These are phyloP conservation scores for Musa schizocarpa DNA, from an alignment of 176 grass and related monocot species.

Conservation along the genomic window DNA sequence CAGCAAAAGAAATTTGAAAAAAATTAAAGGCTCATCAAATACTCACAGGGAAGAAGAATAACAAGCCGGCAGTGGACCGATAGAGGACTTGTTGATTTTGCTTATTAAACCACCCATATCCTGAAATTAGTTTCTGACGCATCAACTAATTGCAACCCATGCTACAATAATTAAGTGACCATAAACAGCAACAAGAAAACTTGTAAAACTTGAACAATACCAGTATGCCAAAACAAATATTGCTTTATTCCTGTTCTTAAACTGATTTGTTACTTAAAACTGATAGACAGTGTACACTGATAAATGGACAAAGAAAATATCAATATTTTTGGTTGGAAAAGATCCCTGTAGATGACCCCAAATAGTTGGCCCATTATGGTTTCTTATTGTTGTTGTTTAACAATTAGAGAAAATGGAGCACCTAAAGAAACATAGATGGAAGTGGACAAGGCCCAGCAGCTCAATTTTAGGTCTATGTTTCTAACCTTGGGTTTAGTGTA, in stretches of 20 bases:
- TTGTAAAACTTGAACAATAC: background rate
- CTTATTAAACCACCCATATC: slow-evolving; percentile 99
- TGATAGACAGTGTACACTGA: background rate
- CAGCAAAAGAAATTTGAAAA: slow-evolving; percentile 14
- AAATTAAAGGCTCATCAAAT: slow-evolving; percentile 10
- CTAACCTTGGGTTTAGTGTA: background rate
- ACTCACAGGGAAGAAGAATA: slow-evolving; percentile 89
- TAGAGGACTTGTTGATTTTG: slow-evolving; percentile 96
- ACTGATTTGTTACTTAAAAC: background rate
- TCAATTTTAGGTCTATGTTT: background rate
- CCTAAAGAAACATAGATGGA: no score
- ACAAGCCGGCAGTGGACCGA: slow-evolving; percentile 82
- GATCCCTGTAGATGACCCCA: no score
- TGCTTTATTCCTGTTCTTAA: background rate
- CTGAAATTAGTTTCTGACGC: slow-evolving; percentile 32
- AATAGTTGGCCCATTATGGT: no score
- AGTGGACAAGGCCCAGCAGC: background rate
- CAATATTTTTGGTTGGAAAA: no score
- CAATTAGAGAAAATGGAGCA: no score
- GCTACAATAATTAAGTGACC: background rate
- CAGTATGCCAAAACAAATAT: background rate
- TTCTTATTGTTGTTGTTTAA: no score
- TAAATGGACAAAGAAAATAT: background rate
- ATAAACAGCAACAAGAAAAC: background rate
- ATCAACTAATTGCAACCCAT: background rate